Conservation (phyloP, 257 asterid genomes). For the Solanum peruvianum region DNA sequence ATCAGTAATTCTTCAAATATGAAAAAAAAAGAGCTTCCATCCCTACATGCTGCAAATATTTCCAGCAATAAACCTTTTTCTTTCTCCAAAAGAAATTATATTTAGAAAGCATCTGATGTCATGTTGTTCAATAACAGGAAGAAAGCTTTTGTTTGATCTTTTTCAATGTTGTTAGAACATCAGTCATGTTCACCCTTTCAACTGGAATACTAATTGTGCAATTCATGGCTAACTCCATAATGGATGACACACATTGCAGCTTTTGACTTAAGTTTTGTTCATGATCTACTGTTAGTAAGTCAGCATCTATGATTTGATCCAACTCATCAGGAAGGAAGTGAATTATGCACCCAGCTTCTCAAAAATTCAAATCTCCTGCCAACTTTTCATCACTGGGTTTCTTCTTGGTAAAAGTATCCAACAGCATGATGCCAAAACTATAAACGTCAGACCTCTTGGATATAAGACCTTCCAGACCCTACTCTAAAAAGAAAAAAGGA, state of each 20-base stretch:
- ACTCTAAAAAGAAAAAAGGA: neutral
- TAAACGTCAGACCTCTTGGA: slow-evolving; percentile 16
- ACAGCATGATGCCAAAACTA: slow-evolving; percentile 17
- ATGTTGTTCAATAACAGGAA: neutral
- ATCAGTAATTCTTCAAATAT: neutral
- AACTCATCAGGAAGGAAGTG: neutral
- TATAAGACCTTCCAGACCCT: slow-evolving; percentile 19
- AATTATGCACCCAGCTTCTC: neutral
- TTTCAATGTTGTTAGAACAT: neutral
- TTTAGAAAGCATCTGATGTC: neutral
- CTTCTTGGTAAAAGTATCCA: slow-evolving; percentile 16
- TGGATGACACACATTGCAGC: neutral
- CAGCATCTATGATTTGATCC: slow-evolving; percentile 1
- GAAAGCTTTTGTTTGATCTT: slow-evolving; percentile 1
- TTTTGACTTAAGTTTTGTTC: neutral
- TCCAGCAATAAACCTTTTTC: neutral
- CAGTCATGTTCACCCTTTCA: slow-evolving; percentile 6
- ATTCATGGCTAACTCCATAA: slow-evolving; percentile 1
- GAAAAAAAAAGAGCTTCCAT: neutral
- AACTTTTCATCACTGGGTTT: slow-evolving; percentile 9
- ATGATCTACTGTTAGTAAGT: neutral
- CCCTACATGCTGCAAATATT: too few relatives aligned
- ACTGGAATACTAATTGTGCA: slow-evolving; percentile 1
- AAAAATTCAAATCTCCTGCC: slow-evolving; percentile 8
- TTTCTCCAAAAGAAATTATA: neutral